phyloP scores from a whole-genome alignment of 371 early-diverging fungal genomes.

The Zopfochytrium polystomum region DNA sequence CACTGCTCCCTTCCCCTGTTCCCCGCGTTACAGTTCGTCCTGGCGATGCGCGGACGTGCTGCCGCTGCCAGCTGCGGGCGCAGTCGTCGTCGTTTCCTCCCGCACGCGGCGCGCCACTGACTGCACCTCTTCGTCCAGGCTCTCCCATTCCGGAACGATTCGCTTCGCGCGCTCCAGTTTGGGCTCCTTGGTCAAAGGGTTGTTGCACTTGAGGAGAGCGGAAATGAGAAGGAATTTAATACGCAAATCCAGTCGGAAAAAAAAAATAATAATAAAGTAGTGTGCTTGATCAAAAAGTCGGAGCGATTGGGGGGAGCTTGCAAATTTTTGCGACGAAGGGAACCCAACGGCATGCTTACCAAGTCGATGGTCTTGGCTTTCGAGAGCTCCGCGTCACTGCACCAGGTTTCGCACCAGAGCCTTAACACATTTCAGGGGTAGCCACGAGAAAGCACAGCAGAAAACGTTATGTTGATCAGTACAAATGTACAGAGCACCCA shows the following conservation, averaged over 20 bases:
- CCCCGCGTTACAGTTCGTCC: too few species aligned
- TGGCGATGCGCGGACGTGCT: too few species aligned
- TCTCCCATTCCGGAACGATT: slow-evolving; percentile 90
- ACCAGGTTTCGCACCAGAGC: slow-evolving; percentile 93
- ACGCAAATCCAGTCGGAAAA: too few species aligned
- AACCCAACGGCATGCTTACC: slow-evolving; percentile 52
- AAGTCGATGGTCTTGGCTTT: slow-evolving; percentile 94
- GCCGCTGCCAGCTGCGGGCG: too few species aligned
- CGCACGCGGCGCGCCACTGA: too few species aligned
- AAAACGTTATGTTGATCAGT: too few species aligned
- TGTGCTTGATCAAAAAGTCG: neutral
- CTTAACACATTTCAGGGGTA: too few species aligned
- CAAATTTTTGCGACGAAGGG: too few species aligned
- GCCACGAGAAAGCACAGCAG: too few species aligned
- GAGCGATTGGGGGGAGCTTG: neutral
- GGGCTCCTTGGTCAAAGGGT: slow-evolving; percentile 94
- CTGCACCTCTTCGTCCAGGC: slow-evolving; percentile 43
- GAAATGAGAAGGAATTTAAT: neutral
- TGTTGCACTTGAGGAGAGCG: slow-evolving; percentile 75
- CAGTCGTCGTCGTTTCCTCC: too few species aligned
- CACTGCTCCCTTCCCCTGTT: too few species aligned
- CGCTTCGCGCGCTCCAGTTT: slow-evolving; percentile 90
- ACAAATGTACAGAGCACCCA: neutral
- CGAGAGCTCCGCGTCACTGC: slow-evolving; percentile 75
- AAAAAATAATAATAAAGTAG: too few species aligned